A percentile compares a stretch with the other conserved stretches of the same genome.
Conservation (phyloP, 768 basidiomycete genomes). For the Russula virescens region DNA sequence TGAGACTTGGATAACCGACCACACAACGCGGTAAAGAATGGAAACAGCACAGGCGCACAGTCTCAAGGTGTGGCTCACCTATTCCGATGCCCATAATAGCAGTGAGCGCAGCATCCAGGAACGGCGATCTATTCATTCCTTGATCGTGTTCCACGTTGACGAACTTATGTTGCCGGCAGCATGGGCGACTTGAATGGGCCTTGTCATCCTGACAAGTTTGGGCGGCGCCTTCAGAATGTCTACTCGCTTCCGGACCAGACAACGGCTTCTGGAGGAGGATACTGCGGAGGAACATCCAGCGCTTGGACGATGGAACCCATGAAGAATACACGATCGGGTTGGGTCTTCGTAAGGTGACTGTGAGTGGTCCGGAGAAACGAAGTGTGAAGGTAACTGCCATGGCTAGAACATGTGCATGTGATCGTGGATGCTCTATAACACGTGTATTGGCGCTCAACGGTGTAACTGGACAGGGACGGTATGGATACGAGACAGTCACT, state of each 20-base stretch:
- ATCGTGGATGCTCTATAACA: no score
- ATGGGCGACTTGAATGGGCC: background rate
- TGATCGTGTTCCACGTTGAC: background rate
- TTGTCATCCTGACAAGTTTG: background rate
- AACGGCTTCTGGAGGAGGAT: background rate
- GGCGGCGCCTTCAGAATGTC: background rate
- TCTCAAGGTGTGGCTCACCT: conserved; percentile 21
- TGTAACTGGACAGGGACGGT: no score
- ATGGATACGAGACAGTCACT: no score
- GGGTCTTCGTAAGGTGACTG: background rate
- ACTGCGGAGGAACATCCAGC: background rate
- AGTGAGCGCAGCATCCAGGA: conserved; percentile 17
- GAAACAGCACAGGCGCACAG: background rate
- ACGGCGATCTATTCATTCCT: conserved; percentile 16
- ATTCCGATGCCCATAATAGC: conserved; percentile 24
- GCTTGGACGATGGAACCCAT: background rate
- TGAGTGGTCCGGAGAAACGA: conserved; percentile 3
- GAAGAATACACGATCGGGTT: background rate
- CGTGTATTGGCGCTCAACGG: no score
- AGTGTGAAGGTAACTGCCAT: background rate
- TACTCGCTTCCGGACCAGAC: background rate
- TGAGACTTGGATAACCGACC: background rate
- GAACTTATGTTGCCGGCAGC: background rate
- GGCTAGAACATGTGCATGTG: no score
- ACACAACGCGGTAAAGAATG: background rate